A percentile compares a stretch with the other conserved stretches of the same genome.
Evolutionary conservation across 768 basidiomycete species (phyloP).

Genomic region (Suillus alpinus): DNA sequence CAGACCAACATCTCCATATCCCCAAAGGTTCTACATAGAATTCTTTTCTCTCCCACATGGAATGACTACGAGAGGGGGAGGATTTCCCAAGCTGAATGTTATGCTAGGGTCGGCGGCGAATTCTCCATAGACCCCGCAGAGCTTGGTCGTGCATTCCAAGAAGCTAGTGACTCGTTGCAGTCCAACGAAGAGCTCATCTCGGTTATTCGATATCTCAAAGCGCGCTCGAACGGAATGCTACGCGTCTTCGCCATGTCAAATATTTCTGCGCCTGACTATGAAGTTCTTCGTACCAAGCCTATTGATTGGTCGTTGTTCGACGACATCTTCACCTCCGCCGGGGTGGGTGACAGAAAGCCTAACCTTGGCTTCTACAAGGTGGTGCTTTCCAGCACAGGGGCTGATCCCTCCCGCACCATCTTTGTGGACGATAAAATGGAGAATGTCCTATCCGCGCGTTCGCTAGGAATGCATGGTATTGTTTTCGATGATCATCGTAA

Average conservation of each 20-base stretch:
- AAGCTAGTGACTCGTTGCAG: conserved; percentile 46
- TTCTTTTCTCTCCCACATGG: conserved; percentile 48
- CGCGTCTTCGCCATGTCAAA: conserved; percentile 58
- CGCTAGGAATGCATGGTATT: conserved; percentile 54
- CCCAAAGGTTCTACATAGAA: conserved; percentile 36
- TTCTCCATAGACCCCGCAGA: conserved; percentile 38
- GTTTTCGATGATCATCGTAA: conserved; percentile 41
- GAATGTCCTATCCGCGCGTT: conserved; percentile 56
- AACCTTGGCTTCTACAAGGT: conserved; percentile 51
- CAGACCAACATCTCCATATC: conserved; percentile 43
- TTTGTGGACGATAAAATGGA: conserved; percentile 63
- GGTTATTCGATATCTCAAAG: conserved; percentile 46
- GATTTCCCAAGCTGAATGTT: conserved; percentile 43
- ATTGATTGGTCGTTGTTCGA: conserved; percentile 51
- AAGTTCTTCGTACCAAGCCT: conserved; percentile 40
- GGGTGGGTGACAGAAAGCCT: conserved; percentile 53
- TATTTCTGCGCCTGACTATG: conserved; percentile 52
- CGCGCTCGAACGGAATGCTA: conserved; percentile 31
- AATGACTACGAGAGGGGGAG: conserved; percentile 52
- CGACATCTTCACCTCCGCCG: conserved; percentile 50
- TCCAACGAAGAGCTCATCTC: conserved; percentile 43
- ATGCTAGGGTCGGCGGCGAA: conserved; percentile 37
- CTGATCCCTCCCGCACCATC: conserved; percentile 45
- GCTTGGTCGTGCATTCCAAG: conserved; percentile 42
- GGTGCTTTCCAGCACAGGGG: conserved; percentile 43